phyloP scores from a whole-genome alignment of 2,329 filamentous ascomycete species.

The Pseudogymnoascus sp. region DNA sequence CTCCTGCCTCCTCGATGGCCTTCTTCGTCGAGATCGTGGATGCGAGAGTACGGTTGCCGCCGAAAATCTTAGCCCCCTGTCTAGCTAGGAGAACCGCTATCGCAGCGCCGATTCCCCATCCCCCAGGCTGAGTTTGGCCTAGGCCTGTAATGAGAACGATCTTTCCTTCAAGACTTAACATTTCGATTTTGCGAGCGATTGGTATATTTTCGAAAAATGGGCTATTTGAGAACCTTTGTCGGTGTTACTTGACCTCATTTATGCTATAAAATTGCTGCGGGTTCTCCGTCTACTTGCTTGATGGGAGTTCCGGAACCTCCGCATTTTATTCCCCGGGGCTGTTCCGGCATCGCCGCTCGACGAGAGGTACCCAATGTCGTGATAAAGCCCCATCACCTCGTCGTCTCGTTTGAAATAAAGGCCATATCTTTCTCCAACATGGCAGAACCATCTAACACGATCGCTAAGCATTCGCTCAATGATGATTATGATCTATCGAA shows the following conservation, averaged over 20 bases:
- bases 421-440: background rate
- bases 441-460: background rate
- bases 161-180: conserved; percentile 32
- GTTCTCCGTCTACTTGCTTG: background rate
- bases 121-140: conserved; percentile 33
- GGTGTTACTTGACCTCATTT: background rate
- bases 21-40: conserved; percentile 33
- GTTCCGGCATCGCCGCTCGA: background rate
- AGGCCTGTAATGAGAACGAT: conserved; percentile 37
- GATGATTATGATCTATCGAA: conserved; percentile 50
- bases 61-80: conserved; percentile 40
- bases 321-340: background rate
- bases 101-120: conserved; percentile 43
- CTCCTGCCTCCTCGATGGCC: conserved; percentile 30
- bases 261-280: background rate
- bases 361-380: background rate
- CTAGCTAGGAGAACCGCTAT: conserved; percentile 37
- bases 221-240: background rate
- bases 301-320: background rate
- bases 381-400: background rate
- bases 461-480: background rate
- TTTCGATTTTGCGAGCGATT: conserved; percentile 13
- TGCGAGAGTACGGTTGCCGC: conserved; percentile 37
- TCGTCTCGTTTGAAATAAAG: background rate
- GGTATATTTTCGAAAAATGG: background rate